Percentiles rank a stretch among this genome's conserved stretches.
These are phyloP conservation scores for Ophiocordyceps camponoti-rufipedis DNA, from an alignment of 2,329 filamentous ascomycete species.

Conservation along the genomic window DNA sequence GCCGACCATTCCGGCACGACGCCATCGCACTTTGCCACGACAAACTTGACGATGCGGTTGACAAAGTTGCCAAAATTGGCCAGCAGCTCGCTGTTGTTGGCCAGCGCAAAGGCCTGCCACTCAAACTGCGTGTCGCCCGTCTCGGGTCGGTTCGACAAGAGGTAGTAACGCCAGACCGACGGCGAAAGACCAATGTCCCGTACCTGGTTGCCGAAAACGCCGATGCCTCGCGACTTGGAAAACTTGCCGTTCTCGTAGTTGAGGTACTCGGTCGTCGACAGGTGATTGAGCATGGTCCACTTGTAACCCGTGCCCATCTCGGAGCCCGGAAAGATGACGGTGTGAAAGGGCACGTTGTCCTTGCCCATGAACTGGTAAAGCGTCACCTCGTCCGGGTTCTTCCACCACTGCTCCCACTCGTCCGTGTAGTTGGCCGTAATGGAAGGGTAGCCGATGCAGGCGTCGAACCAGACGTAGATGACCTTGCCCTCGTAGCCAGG, in stretches of 20 bases:
- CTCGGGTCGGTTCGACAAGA: conserved; percentile 72
- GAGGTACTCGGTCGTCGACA: conserved; percentile 74
- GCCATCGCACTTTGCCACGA: conserved; percentile 56
- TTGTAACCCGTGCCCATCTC: conserved; percentile 69
- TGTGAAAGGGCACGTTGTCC: conserved; percentile 45
- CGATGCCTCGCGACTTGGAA: conserved; percentile 75
- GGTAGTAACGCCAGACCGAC: conserved; percentile 88
- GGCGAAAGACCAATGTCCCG: conserved; percentile 69
- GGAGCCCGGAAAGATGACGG: conserved; percentile 77
- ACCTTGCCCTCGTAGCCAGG: conserved; percentile 44
- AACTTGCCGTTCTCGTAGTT: conserved; percentile 87
- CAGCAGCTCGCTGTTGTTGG: conserved; percentile 79
- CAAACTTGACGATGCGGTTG: conserved; percentile 57
- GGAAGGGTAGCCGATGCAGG: conserved; percentile 86
- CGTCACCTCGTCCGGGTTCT: conserved; percentile 69
- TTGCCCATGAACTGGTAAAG: conserved; percentile 96
- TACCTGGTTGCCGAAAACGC: conserved; percentile 82
- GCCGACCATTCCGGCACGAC: conserved; percentile 43
- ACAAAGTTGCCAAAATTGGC: conserved; percentile 61
- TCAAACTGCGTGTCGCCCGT: conserved; percentile 78
- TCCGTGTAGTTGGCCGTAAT: conserved; percentile 81
- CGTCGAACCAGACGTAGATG: conserved; percentile 87
- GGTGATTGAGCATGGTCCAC: conserved; percentile 79
- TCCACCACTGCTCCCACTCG: conserved; percentile 91
- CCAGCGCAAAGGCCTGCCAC: conserved; percentile 65